Evolutionary conservation across 2,329 filamentous ascomycete genomes (phyloP).

Genomic region (Trichoderma hamatum): DNA sequence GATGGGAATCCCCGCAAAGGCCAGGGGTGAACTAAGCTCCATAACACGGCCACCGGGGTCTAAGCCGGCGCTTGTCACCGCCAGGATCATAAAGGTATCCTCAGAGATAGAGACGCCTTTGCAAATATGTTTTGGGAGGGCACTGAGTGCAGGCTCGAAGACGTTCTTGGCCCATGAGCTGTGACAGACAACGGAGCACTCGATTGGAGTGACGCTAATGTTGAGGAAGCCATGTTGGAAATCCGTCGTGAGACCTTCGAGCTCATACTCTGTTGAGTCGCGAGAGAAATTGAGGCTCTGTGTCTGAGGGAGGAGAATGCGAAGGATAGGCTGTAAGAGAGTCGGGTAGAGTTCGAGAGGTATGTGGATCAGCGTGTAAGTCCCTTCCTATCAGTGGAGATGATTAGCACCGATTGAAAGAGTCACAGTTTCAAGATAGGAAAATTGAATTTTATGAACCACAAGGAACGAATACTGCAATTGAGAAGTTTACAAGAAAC

Average conservation of each 20-base stretch:
- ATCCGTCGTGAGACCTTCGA: slow-evolving; percentile 54
- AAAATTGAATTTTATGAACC: not conserved
- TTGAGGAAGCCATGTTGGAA: slow-evolving; percentile 81
- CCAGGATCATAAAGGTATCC: slow-evolving; percentile 85
- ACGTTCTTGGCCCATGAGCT: slow-evolving; percentile 71
- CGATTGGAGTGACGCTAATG: slow-evolving; percentile 86
- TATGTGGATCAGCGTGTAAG: slow-evolving; percentile 87
- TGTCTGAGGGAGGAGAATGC: slow-evolving; percentile 72
- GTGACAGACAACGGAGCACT: slow-evolving; percentile 91
- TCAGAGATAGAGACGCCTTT: slow-evolving; percentile 71
- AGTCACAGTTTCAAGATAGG: not conserved
- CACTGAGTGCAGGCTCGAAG: slow-evolving; percentile 71
- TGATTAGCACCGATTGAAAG: not conserved
- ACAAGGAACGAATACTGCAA: too few relatives aligned
- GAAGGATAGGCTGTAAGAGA: slow-evolving; percentile 86
- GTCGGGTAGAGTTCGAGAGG: slow-evolving; percentile 75
- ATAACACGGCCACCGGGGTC: slow-evolving; percentile 90
- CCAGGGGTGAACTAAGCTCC: slow-evolving; percentile 86
- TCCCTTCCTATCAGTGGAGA: slow-evolving; percentile 69
- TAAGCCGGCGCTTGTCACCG: slow-evolving; percentile 85
- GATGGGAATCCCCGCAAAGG: slow-evolving; percentile 89
- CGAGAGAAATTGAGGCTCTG: slow-evolving; percentile 45
- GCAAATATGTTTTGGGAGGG: slow-evolving; percentile 58
- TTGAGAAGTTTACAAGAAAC: not conserved
- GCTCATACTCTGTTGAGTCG: slow-evolving; percentile 42